A percentile compares a stretch with the other conserved stretches of the same genome.
phyloP scores from a whole-genome alignment of 371 early-diverging fungal species.

The Apophysomyces trapeziformis region DNA sequence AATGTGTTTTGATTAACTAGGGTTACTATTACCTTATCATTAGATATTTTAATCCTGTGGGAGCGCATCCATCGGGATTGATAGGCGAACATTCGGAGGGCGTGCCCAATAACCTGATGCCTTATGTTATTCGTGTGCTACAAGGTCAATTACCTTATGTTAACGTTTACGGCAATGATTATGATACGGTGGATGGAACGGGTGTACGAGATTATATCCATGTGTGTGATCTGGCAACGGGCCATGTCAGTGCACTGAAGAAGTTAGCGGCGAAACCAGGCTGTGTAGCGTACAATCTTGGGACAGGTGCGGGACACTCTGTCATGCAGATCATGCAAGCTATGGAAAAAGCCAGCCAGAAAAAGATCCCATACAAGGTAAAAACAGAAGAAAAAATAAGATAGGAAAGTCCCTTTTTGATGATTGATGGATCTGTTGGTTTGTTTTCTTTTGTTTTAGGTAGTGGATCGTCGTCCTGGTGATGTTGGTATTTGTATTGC shows the following conservation, averaged over 20 bases:
- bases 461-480: slow-evolving; percentile 75
- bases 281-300: slow-evolving; percentile 82
- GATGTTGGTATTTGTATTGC: slow-evolving; percentile 86
- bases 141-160: slow-evolving; percentile 75
- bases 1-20: neutral
- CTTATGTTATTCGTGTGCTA: slow-evolving; percentile 83
- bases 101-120: slow-evolving; percentile 89
- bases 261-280: slow-evolving; percentile 60
- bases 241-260: slow-evolving; percentile 81
- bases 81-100: slow-evolving; percentile 91
- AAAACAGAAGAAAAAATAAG: neutral
- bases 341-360: slow-evolving; percentile 73
- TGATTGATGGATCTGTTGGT: neutral
- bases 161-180: slow-evolving; percentile 84
- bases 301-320: slow-evolving; percentile 84
- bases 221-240: slow-evolving; percentile 85
- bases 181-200: slow-evolving; percentile 87
- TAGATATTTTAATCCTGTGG: slow-evolving; percentile 91
- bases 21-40: neutral
- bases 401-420: no score
- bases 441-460: slow-evolving; percentile 19
- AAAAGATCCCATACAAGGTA: slow-evolving; percentile 65
- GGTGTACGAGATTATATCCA: slow-evolving; percentile 94
- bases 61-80: slow-evolving; percentile 84
- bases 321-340: slow-evolving; percentile 85